Evolutionary conservation across 1,139 yeast species (phyloP).

Genomic region (Blastobotrys raffinosifermentans): DNA sequence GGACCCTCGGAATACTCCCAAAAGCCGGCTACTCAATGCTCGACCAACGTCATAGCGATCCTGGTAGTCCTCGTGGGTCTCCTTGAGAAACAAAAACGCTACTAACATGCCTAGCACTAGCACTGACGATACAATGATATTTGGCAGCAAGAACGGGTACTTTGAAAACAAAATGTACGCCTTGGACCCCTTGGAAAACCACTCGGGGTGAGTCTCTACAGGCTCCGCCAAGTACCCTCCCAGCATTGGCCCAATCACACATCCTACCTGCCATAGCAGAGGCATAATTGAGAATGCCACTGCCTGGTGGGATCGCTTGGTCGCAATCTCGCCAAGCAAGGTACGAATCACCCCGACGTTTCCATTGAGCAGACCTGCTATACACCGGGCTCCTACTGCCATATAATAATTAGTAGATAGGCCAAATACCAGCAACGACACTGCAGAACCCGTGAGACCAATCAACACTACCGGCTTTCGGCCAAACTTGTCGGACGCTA

Average conservation of each 20-base stretch:
- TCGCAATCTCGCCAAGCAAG: slow-evolving; percentile 53
- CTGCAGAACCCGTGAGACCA: slow-evolving; percentile 48
- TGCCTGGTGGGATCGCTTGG: slow-evolving; percentile 52
- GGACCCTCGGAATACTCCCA: not conserved
- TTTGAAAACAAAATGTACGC: slow-evolving; percentile 31
- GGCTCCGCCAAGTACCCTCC: slow-evolving; percentile 43
- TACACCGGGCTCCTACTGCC: slow-evolving; percentile 47
- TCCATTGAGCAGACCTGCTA: slow-evolving; percentile 56
- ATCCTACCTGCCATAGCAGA: slow-evolving; percentile 53
- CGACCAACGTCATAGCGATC: slow-evolving; percentile 46
- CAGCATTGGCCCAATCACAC: slow-evolving; percentile 52
- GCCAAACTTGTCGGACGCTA: slow-evolving; percentile 49
- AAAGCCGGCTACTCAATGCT: slow-evolving; percentile 28
- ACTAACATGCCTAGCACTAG: slow-evolving; percentile 31
- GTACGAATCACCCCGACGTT: slow-evolving; percentile 59
- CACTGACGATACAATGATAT: slow-evolving; percentile 46
- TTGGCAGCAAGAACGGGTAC: slow-evolving; percentile 58
- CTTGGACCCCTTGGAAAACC: slow-evolving; percentile 26
- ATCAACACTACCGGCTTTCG: slow-evolving; percentile 49
- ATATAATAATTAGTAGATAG: slow-evolving; percentile 44
- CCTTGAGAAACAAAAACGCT: slow-evolving; percentile 55
- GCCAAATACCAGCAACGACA: slow-evolving; percentile 48
- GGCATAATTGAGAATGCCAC: slow-evolving; percentile 58
- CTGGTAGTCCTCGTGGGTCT: slow-evolving; percentile 46
- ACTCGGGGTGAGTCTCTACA: slow-evolving; percentile 27